Conservation (phyloP, 73 alveolate genomes). For the Diophrys sp. region DNA sequence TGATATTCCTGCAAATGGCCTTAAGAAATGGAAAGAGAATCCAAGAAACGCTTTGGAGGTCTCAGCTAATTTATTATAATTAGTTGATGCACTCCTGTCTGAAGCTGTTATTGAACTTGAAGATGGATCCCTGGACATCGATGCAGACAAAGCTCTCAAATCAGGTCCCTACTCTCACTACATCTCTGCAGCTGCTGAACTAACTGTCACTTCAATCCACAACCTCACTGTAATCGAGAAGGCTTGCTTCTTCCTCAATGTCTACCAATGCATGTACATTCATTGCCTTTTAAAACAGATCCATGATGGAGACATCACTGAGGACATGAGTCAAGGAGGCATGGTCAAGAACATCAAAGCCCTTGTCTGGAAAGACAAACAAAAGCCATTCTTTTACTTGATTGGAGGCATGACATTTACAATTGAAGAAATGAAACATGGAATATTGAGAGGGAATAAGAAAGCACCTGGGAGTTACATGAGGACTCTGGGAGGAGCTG, state of each 20-base stretch:
- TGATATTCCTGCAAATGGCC: conserved; percentile 59
- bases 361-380: conserved; percentile 1
- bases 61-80: conserved; percentile 28
- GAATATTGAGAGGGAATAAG: conserved; percentile 26
- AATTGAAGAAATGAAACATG: conserved; percentile 32
- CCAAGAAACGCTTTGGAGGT: conserved; percentile 47
- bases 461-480: conserved; percentile 12
- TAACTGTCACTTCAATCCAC: conserved; percentile 29
- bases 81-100: conserved; percentile 19
- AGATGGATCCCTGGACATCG: conserved; percentile 12
- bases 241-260: conserved; percentile 58
- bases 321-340: conserved; percentile 4
- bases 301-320: conserved; percentile 18
- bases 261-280: conserved; percentile 63
- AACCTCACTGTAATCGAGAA: conserved; percentile 38
- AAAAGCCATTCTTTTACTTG: conserved; percentile 10
- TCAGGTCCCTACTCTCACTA: conserved; percentile 35
- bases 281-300: conserved; percentile 50
- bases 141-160: conserved; percentile 40
- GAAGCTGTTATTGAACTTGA: conserved; percentile 27
- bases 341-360: neutral
- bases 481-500: conserved; percentile 5
- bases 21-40: conserved; percentile 41
- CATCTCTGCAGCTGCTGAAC: conserved; percentile 32
- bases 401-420: conserved; percentile 25